Conservation (phyloP, 768 basidiomycete species). For the Chalciporus sphaerocephalus region DNA sequence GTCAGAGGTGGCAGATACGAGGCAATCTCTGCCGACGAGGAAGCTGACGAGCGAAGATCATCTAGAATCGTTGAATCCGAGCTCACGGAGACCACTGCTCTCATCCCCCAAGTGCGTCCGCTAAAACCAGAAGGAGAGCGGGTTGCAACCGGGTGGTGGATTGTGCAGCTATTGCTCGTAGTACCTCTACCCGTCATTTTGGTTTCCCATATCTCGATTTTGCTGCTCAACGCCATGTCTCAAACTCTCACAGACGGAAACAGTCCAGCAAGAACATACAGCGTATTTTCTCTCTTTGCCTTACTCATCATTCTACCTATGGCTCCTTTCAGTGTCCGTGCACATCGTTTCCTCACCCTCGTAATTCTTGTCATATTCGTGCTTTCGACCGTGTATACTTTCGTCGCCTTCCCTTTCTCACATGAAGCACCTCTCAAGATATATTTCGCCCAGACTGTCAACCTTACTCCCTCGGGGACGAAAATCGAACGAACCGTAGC, state of each 20-base stretch:
- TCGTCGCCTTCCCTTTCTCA: constrained; percentile 60
- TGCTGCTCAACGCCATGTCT: constrained; percentile 43
- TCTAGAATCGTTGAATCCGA: constrained; percentile 32
- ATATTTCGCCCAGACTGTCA: constrained; percentile 62
- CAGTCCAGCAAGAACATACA: constrained; percentile 45
- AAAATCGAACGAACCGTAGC: constrained; percentile 36
- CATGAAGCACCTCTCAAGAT: constrained; percentile 59
- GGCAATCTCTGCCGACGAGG: constrained; percentile 21
- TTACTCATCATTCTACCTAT: constrained; percentile 55
- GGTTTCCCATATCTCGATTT: constrained; percentile 45
- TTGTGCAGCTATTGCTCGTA: constrained; percentile 51
- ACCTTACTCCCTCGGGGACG: constrained; percentile 34
- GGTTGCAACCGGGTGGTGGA: constrained; percentile 47
- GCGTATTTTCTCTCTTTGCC: constrained; percentile 40
- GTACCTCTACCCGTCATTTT: constrained; percentile 53
- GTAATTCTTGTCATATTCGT: constrained; percentile 40
- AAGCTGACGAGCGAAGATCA: constrained; percentile 11
- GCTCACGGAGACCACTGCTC: constrained; percentile 55
- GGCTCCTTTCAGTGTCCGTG: constrained; percentile 58
- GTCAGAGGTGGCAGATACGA: constrained; percentile 24
- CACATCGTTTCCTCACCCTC: constrained; percentile 37
- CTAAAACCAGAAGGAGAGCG: constrained; percentile 8
- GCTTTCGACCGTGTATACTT: constrained; percentile 40
- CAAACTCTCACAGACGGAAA: constrained; percentile 67
- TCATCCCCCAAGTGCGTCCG: constrained; percentile 36